Conservation (phyloP, 2,329 filamentous ascomycete species). For the Decorospora gaudefroyi region DNA sequence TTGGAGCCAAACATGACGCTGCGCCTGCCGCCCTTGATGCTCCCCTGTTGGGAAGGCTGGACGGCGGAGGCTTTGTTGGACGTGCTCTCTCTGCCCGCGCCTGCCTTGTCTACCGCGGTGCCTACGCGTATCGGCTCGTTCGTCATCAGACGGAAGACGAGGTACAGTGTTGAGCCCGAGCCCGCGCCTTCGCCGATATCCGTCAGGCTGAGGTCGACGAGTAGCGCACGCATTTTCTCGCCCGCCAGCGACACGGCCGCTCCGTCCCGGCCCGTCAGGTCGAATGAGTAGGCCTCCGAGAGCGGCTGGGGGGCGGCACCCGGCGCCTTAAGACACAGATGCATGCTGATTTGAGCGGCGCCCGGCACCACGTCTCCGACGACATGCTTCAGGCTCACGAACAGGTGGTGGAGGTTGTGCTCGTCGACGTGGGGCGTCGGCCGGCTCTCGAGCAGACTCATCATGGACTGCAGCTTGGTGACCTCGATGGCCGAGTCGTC, state of each 20-base stretch:
- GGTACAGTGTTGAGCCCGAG: conserved; percentile 73
- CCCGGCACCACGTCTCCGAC: conserved; percentile 75
- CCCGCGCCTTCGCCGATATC: conserved; percentile 70
- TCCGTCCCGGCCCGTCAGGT: conserved; percentile 74
- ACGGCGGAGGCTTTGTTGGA: conserved; percentile 29
- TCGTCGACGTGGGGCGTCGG: conserved; percentile 70
- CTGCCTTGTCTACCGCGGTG: conserved; percentile 39
- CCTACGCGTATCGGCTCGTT: conserved; percentile 52
- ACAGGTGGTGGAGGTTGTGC: conserved; percentile 75
- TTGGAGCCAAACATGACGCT: conserved; percentile 71
- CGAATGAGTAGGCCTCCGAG: conserved; percentile 81
- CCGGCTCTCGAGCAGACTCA: conserved; percentile 89
- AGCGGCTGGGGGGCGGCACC: conserved; percentile 67
- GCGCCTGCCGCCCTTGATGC: conserved; percentile 51
- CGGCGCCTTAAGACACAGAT: conserved; percentile 73
- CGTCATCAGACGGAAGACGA: conserved; percentile 79
- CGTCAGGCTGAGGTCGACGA: conserved; percentile 78
- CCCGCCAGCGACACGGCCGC: conserved; percentile 68
- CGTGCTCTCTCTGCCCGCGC: conserved; percentile 32
- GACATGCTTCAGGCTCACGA: conserved; percentile 83
- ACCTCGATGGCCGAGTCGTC: conserved; percentile 93
- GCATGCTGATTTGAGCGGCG: conserved; percentile 71
- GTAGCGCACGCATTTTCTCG: conserved; percentile 78
- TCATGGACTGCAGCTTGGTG: conserved; percentile 88
- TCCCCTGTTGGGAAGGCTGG: conserved; percentile 42